phyloP scores from a whole-genome alignment of 2,329 filamentous ascomycete genomes.

The Fusarium sp. region DNA sequence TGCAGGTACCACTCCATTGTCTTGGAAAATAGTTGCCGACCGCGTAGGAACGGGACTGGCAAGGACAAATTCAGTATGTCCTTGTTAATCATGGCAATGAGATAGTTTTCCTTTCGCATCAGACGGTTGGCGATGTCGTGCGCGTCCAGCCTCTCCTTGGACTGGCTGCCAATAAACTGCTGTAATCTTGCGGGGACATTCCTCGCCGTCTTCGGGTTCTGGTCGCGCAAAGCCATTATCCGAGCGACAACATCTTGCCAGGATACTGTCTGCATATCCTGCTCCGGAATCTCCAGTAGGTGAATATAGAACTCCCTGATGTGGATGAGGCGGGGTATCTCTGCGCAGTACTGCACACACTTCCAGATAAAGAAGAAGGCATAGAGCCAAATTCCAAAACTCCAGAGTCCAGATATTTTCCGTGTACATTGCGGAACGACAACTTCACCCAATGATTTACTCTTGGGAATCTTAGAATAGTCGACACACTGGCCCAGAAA shows the following conservation, averaged over 20 bases:
- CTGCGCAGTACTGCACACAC: constrained; percentile 77
- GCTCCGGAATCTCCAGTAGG: constrained; percentile 82
- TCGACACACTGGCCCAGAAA: constrained; percentile 89
- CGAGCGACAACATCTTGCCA: constrained; percentile 93
- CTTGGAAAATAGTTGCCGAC: constrained; percentile 85
- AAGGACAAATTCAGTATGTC: constrained; percentile 90
- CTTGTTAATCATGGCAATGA: constrained; percentile 98
- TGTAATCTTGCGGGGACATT: constrained; percentile 65
- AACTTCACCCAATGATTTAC: constrained; percentile 65
- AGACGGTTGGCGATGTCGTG: constrained; percentile 97
- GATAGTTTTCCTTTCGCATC: constrained; percentile 97
- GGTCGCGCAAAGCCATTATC: constrained; percentile 84
- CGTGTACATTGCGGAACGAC: constrained; percentile 80
- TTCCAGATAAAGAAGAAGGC: constrained; percentile 89
- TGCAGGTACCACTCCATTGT: constrained; percentile 94
- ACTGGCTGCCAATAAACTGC: constrained; percentile 80
- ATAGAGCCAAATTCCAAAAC: constrained; percentile 84
- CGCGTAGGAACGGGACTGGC: constrained; percentile 84
- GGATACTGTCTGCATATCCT: constrained; percentile 93
- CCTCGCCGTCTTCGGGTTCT: constrained; percentile 82
- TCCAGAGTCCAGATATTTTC: constrained; percentile 81
- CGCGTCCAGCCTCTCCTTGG: constrained; percentile 93
- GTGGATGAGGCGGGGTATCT: constrained; percentile 77
- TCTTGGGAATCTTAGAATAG: constrained; percentile 79
- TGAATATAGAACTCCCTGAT: constrained; percentile 90